Evolutionary conservation across 352 stramenopile species (phyloP).

Genomic region (Phytophthora agathidicida): DNA sequence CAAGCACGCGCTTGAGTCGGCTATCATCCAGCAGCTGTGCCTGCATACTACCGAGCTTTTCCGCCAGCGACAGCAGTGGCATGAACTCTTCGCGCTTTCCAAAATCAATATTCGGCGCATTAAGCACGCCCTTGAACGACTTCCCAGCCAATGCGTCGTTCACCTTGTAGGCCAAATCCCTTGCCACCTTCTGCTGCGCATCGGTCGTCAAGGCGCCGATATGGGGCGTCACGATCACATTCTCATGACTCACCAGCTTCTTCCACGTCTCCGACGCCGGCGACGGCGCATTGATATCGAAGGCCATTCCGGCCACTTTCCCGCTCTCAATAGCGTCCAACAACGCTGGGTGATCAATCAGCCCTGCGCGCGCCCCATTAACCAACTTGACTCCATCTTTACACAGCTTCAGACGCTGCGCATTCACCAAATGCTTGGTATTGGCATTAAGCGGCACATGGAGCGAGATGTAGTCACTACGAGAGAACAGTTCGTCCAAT

Average conservation of each 20-base stretch:
- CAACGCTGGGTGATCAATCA: slow-evolving; percentile 94
- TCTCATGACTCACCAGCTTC: slow-evolving; percentile 87
- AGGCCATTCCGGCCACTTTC: slow-evolving; percentile 80
- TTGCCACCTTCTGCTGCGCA: slow-evolving; percentile 93
- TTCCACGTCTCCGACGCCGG: slow-evolving; percentile 58
- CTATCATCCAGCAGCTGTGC: slow-evolving; percentile 83
- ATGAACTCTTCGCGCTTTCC: slow-evolving; percentile 75
- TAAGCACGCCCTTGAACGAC: slow-evolving; percentile 94
- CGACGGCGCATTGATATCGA: slow-evolving; percentile 72
- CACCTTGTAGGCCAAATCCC: slow-evolving; percentile 92
- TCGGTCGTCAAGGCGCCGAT: slow-evolving; percentile 95
- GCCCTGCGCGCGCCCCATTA: slow-evolving; percentile 93
- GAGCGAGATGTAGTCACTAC: slow-evolving; percentile 96
- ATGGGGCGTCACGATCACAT: slow-evolving; percentile 94
- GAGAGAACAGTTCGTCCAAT: slow-evolving; percentile 86
- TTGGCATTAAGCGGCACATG: slow-evolving; percentile 97
- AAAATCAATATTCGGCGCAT: slow-evolving; percentile 95
- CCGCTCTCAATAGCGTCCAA: slow-evolving; percentile 83
- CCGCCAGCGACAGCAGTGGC: slow-evolving; percentile 88
- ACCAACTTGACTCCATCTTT: slow-evolving; percentile 94
- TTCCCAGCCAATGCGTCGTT: slow-evolving; percentile 92
- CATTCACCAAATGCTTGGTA: slow-evolving; percentile 92
- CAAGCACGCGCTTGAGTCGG: slow-evolving; percentile 69
- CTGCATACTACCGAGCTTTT: slow-evolving; percentile 92
- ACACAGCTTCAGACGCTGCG: slow-evolving; percentile 80